Percentiles rank a stretch among this genome's conserved stretches.
These are phyloP conservation scores for Lactarius deliciosus DNA, from an alignment of 768 basidiomycete species.

Conservation along the genomic window DNA sequence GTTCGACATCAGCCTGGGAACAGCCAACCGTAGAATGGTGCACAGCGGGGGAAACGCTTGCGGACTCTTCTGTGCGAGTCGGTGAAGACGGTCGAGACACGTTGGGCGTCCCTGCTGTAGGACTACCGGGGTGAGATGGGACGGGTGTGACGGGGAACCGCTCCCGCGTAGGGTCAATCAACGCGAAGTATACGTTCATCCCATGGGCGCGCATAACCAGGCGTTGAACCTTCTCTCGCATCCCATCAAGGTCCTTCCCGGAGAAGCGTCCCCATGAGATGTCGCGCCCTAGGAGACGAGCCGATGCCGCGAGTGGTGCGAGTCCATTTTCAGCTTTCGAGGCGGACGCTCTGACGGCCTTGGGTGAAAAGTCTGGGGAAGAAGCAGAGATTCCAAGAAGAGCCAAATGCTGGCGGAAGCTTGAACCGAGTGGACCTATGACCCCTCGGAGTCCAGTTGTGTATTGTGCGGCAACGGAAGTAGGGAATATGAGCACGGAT, in stretches of 20 bases:
- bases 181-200: constrained; percentile 56
- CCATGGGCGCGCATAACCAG: constrained; percentile 62
- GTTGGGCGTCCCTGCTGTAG: constrained; percentile 13
- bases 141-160: constrained; percentile 40
- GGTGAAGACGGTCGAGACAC: constrained; percentile 23
- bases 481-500: constrained; percentile 61
- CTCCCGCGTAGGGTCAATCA: constrained; percentile 64
- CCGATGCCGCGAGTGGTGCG: constrained; percentile 50
- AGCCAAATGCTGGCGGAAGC: constrained; percentile 47
- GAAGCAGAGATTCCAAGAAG: constrained; percentile 47
- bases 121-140: constrained; percentile 20
- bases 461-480: constrained; percentile 59
- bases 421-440: constrained; percentile 47
- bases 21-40: constrained; percentile 38
- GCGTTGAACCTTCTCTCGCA: constrained; percentile 51
- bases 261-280: constrained; percentile 59
- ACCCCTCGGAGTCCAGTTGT: constrained; percentile 49
- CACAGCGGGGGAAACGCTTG: constrained; percentile 41
- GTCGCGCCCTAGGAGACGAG: constrained; percentile 56
- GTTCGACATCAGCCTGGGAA: constrained; percentile 14
- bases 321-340: constrained; percentile 49
- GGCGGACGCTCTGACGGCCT: constrained; percentile 39
- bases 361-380: constrained; percentile 42
- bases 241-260: constrained; percentile 51
- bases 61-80: constrained; percentile 15